These are phyloP conservation scores for Gynostemma pentaphyllum DNA, from an alignment of 306 rosid genomes.

Conservation along the genomic window DNA sequence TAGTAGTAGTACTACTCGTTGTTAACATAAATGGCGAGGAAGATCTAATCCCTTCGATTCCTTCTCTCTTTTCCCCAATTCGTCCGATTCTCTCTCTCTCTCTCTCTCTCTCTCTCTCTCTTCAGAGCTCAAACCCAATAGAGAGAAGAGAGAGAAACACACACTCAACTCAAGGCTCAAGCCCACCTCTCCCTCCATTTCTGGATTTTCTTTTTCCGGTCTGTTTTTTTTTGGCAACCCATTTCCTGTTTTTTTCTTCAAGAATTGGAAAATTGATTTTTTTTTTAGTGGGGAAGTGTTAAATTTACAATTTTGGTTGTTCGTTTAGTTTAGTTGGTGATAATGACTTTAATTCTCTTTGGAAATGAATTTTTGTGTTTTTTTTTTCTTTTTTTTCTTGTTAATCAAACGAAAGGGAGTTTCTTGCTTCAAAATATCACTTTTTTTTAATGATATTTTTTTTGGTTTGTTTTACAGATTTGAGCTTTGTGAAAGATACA, in stretches of 20 bases:
- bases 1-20: background rate
- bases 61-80: conserved; percentile 17
- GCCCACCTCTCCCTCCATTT: background rate
- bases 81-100: conserved; percentile 22
- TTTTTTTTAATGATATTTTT: conserved; percentile 8
- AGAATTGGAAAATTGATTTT: background rate
- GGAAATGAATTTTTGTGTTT: background rate
- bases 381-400: background rate
- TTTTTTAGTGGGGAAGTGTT: background rate
- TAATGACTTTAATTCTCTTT: background rate
- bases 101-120: conserved; percentile 1
- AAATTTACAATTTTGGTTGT: background rate
- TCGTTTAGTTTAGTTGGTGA: background rate
- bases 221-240: conserved; percentile 18
- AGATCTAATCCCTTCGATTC: conserved; percentile 56
- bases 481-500: conserved; percentile 20
- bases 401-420: background rate
- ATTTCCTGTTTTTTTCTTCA: conserved; percentile 27
- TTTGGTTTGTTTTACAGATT: conserved; percentile 32
- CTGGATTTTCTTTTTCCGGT: background rate
- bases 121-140: conserved; percentile 23
- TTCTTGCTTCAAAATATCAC: background rate
- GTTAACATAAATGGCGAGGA: conserved; percentile 16
- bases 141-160: conserved; percentile 3
- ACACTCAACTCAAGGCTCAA: background rate